These are phyloP conservation scores for Diaporthe ilicicola DNA, from an alignment of 2,329 filamentous ascomycete genomes.

Conservation along the genomic window DNA sequence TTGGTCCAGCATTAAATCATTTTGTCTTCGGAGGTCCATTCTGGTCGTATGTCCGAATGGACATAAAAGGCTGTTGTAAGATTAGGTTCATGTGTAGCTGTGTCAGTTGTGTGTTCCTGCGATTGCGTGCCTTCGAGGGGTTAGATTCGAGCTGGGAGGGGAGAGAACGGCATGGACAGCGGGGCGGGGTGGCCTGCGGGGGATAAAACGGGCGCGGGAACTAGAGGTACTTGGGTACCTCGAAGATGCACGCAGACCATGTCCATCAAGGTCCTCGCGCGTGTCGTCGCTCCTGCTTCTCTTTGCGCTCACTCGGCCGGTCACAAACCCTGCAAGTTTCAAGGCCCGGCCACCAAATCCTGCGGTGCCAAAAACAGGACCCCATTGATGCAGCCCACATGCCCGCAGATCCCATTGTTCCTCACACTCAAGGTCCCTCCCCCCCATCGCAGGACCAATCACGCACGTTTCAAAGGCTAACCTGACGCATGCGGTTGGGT, in stretches of 20 bases:
- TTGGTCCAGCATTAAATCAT: not conserved
- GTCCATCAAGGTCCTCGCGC: slow-evolving; percentile 5
- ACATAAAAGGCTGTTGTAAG: not conserved
- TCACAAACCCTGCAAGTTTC: not conserved
- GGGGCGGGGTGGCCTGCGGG: not conserved
- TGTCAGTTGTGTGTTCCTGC: not conserved
- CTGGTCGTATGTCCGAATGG: not conserved
- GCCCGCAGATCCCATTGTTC: not conserved
- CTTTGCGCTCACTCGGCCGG: slow-evolving; percentile 4
- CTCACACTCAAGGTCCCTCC: not conserved
- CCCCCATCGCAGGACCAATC: not conserved
- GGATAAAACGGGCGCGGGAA: not conserved
- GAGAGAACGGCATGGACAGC: not conserved
- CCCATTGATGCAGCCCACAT: slow-evolving; percentile 11
- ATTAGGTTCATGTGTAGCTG: not conserved
- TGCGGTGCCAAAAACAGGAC: not conserved
- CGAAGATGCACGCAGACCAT: not conserved
- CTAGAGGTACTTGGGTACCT: not conserved
- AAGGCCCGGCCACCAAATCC: not conserved
- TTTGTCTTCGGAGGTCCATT: not conserved
- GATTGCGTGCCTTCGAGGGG: not conserved
- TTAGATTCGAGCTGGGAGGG: not conserved
- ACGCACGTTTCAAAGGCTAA: slow-evolving; percentile 7
- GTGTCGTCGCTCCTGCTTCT: not conserved
- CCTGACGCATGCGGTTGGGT: slow-evolving; percentile 10